Percentiles rank a stretch among this genome's conserved stretches.
Conservation (phyloP, 768 basidiomycete species). For the Sarcodon sp. region DNA sequence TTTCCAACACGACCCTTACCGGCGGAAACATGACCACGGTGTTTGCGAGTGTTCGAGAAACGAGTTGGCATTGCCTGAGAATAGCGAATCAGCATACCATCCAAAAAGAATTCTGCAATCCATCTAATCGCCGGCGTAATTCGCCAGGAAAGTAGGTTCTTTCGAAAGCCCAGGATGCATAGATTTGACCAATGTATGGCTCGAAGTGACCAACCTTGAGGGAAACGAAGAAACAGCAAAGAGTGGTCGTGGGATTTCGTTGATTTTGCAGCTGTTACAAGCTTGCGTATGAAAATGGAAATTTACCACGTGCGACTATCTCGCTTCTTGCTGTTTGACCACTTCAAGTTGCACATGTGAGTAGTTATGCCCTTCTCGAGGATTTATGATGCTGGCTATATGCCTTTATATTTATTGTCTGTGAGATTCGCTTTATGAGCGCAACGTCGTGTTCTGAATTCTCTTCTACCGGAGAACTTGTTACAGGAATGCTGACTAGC, state of each 20-base stretch:
- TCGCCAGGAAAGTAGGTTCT: conserved; percentile 1
- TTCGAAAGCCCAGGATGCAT: conserved; percentile 5
- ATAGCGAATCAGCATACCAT: conserved; percentile 1
- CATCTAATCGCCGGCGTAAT: background rate
- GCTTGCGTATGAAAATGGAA: too few relatives aligned
- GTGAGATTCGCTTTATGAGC: conserved; percentile 26
- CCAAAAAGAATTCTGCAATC: background rate
- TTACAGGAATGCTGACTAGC: background rate
- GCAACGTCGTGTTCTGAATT: conserved; percentile 35
- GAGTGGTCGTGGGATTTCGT: too few relatives aligned
- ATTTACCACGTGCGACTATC: too few relatives aligned
- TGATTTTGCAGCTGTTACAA: too few relatives aligned
- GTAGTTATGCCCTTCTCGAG: conserved; percentile 1
- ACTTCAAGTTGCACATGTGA: conserved; percentile 5
- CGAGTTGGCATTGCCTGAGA: conserved; percentile 84
- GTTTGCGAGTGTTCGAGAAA: conserved; percentile 96
- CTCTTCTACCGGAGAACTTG: background rate
- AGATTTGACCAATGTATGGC: background rate
- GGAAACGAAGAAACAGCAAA: background rate
- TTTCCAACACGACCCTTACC: conserved; percentile 99
- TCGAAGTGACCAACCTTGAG: background rate
- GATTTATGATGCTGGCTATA: conserved; percentile 33
- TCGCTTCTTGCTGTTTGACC: too few relatives aligned
- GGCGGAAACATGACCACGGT: conserved; percentile 98
- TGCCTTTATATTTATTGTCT: conserved; percentile 60